Evolutionary conservation across 2,329 filamentous ascomycete species (phyloP).

Genomic region (Didymella glomerata): DNA sequence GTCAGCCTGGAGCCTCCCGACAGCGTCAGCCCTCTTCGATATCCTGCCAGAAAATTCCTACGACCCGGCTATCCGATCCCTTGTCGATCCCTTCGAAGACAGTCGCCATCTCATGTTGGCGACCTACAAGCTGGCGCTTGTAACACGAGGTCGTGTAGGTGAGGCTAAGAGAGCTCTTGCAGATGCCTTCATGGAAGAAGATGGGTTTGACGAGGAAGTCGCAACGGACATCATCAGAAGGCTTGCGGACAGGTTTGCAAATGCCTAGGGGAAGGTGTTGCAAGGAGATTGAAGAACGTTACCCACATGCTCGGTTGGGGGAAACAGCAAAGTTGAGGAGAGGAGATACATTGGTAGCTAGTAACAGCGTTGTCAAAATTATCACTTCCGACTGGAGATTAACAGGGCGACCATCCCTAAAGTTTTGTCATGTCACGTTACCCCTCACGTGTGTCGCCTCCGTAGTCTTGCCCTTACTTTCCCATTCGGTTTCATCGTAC

Average conservation of each 20-base stretch:
- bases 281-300: neutral
- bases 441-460: no score
- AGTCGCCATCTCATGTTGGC: neutral
- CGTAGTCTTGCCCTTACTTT: no score
- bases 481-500: conserved; percentile 2
- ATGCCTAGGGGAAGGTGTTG: neutral
- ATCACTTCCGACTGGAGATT: no score
- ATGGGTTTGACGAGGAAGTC: neutral
- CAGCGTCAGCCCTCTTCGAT: neutral
- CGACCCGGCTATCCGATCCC: neutral
- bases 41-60: neutral
- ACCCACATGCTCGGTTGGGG: no score
- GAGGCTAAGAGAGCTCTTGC: neutral
- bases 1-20: neutral
- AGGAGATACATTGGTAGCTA: neutral
- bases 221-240: neutral
- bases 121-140: neutral
- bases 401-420: no score
- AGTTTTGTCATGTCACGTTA: no score
- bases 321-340: neutral
- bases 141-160: neutral
- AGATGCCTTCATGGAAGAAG: neutral
- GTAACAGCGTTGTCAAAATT: no score
- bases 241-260: neutral
- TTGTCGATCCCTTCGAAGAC: neutral